phyloP scores from a whole-genome alignment of 2,329 filamentous ascomycete species.

The Aspergillus oerlinghausenensis region DNA sequence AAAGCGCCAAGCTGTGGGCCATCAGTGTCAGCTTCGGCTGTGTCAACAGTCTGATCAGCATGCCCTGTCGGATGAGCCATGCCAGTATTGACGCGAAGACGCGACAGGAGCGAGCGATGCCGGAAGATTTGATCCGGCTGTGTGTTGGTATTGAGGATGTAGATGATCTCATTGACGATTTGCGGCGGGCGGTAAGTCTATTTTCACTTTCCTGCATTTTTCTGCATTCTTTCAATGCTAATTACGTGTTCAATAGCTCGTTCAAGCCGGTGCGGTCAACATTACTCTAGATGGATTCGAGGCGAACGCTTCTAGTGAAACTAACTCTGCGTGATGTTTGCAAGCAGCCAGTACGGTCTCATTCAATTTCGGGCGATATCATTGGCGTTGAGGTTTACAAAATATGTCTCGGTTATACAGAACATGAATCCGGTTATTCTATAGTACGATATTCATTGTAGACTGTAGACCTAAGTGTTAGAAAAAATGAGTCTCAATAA shows the following conservation, averaged over 20 bases:
- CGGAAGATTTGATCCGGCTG: constrained; percentile 91
- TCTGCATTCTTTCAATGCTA: constrained; percentile 1
- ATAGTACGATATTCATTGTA: background rate
- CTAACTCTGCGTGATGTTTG: background rate
- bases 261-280: constrained; percentile 88
- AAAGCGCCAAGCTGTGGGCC: constrained; percentile 84
- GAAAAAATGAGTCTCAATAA: no score
- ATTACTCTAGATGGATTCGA: constrained; percentile 79
- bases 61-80: constrained; percentile 99
- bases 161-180: constrained; percentile 86
- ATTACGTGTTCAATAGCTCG: constrained; percentile 54
- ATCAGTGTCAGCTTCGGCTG: constrained; percentile 98
- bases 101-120: constrained; percentile 80
- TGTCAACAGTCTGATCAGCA: constrained; percentile 97
- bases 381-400: constrained; percentile 1
- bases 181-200: constrained; percentile 76
- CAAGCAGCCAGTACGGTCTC: background rate
- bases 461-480: background rate
- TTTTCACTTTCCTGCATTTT: no score
- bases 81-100: constrained; percentile 97
- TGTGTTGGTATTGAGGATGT: constrained; percentile 96
- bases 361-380: background rate
- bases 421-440: background rate
- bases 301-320: constrained; percentile 41
- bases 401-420: background rate